Evolutionary conservation across 257 asterid genomes (phyloP), one percentile per base, ranked within the genome.

Genomic region (Solanum phureja): DNA sequence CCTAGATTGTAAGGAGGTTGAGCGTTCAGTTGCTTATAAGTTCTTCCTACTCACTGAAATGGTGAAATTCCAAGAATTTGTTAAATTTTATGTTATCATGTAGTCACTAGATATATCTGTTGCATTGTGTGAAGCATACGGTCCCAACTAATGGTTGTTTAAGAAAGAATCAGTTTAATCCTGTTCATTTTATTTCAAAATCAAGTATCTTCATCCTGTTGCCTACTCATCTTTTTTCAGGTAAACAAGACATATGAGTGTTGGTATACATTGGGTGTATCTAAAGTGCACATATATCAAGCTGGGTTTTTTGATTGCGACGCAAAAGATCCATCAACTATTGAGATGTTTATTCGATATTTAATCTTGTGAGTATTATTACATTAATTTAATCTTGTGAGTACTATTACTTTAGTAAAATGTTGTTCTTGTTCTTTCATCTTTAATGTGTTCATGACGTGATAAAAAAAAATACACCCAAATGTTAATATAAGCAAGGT

Each of bases 211-310:
- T 29, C 72, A 21, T 83, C 83, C 88, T 66, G 87, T 73, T 14
- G 66, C 90, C 9, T 88, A 68, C 91, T 77, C 90, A 66, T 91
- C 88, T 71, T 90, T 92, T 74, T 88, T 86, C 91, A 97, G 99
- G 97, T 97, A 84, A 97, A 97, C 91, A 98, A 90, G 89, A 95
- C 98, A 49, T 97, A 95, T n/a, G 93, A 94, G 89, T 97, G 99
- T 94, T 93, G 98, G 98, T 97, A 97, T 89, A 91, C 95, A 37
- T 75, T 93, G 88, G 98, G 98, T 35, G 88, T 95, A 77, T 91
- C 98, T 86, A 94, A 91, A 92, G 98, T 97, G 88, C 90, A 92
- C 92, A 94, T 97, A 69, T 89, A 92, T 84, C 94, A 92, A 72
- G 91, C 91, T 92, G 96, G 96, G 66, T 91, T 95, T 87, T 94